Evolutionary conservation across 2,329 filamentous ascomycete species (phyloP), one percentile per base, ranked within the genome.

Genomic region (Nemania abortiva): DNA sequence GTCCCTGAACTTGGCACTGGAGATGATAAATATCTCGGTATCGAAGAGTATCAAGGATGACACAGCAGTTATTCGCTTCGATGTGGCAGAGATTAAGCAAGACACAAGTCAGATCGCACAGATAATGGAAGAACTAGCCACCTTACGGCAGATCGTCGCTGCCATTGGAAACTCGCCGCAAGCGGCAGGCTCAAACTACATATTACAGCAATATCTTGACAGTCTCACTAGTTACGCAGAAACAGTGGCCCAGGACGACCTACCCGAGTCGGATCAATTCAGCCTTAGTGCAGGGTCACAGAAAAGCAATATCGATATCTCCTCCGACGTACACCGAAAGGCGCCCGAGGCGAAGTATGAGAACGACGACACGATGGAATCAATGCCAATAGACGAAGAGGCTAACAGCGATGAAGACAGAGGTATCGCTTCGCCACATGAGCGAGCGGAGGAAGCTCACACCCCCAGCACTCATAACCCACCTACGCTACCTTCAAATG

Each of bases 61-160:
- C 22, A 50, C 47, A 50, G 27, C 22, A 50, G 13, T 24, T 4
- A 50, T 50, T 50, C 47, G 47, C 20, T 9, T 10, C 22, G 22
- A 50, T 50, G 47, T 50, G 10, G 20, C 47, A 13, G 47, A 5
- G 7, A 50, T 50, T 13, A 50, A 50, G 10, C 20, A 50, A 50
- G 47, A 27, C 47, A 50, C 47, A 15, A 50, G 20, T 20, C 22
- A 50, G 47, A 50, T 50, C 22, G 47, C 47, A 50, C 22, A 50
- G 22, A 27, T 50, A 3, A 24, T 50, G 20, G 47, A 24, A 50
- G 22, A 50, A 50, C 22, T 50, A 24, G 47, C 20, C 10, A 50
- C 22, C 3, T 50, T 24, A 50, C 7, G 22, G 22, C 2, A 50
- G 22, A 50, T 50, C 11, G 47, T 50, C 27, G 22, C 47, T 9